These are phyloP conservation scores for Aspergillaceae sp. DNA, from an alignment of 2,329 filamentous ascomycete species.

Conservation along the genomic window DNA sequence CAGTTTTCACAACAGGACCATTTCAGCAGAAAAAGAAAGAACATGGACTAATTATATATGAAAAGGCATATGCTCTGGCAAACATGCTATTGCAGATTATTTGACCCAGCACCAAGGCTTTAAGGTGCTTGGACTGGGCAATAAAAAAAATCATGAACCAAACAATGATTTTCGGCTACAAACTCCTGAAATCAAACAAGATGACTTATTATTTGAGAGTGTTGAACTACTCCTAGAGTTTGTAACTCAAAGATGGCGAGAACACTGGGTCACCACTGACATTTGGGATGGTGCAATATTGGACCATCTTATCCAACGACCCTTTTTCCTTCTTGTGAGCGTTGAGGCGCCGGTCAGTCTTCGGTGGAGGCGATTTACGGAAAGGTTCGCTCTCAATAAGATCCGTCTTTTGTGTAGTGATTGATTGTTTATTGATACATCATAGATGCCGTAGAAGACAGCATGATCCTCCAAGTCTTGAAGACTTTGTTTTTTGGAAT, in stretches of 20 bases:
- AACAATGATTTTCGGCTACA: constrained; percentile 22
- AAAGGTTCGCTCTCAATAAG: constrained; percentile 41
- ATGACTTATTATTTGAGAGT: constrained; percentile 46
- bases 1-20: not conserved
- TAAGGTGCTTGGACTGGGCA: constrained; percentile 56
- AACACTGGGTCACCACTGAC: constrained; percentile 78
- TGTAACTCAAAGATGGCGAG: constrained; percentile 75
- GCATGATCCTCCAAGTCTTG: constrained; percentile 45
- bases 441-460: constrained; percentile 42
- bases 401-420: not conserved
- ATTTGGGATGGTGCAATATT: constrained; percentile 65
- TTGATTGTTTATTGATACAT: constrained; percentile 4
- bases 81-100: constrained; percentile 80
- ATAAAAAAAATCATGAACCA: constrained; percentile 14
- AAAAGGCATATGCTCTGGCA: constrained; percentile 83
- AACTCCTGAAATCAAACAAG: constrained; percentile 13
- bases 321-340: constrained; percentile 88
- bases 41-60: constrained; percentile 8
- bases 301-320: constrained; percentile 66
- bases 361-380: constrained; percentile 70
- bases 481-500: constrained; percentile 52
- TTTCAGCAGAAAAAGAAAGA: not conserved
- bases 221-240: constrained; percentile 68
- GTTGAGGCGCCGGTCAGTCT: constrained; percentile 81
- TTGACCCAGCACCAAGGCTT: constrained; percentile 79